These are phyloP conservation scores for Onygena corvina DNA, from an alignment of 2,329 filamentous ascomycete genomes.

Conservation along the genomic window DNA sequence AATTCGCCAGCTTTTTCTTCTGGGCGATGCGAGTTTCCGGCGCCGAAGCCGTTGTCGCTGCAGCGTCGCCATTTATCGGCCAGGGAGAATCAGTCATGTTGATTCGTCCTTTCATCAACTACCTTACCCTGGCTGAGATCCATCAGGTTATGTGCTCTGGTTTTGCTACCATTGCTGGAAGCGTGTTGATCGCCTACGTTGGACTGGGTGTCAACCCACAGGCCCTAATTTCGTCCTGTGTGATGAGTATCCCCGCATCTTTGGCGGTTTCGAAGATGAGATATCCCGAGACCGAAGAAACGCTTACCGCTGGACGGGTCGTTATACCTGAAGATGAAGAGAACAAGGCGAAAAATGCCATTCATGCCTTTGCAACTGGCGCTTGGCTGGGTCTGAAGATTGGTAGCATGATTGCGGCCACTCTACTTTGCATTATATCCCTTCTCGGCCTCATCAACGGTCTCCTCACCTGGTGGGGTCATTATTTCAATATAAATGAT, in stretches of 20 bases:
- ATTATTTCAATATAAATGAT: slow-evolving; percentile 60
- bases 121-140: slow-evolving; percentile 75
- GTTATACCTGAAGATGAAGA: slow-evolving; percentile 71
- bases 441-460: slow-evolving; percentile 63
- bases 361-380: slow-evolving; percentile 76
- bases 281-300: slow-evolving; percentile 78
- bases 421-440: slow-evolving; percentile 72
- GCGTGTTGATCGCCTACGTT: slow-evolving; percentile 77
- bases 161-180: slow-evolving; percentile 84
- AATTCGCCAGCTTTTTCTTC: slow-evolving; percentile 85
- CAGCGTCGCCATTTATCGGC: slow-evolving; percentile 85
- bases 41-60: slow-evolving; percentile 84
- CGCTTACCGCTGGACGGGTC: slow-evolving; percentile 67
- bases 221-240: slow-evolving; percentile 77
- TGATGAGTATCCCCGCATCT: slow-evolving; percentile 91
- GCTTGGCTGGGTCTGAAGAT: slow-evolving; percentile 81
- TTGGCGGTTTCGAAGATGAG: slow-evolving; percentile 81
- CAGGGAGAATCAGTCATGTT: slow-evolving; percentile 91
- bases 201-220: slow-evolving; percentile 70
- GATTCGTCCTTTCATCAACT: slow-evolving; percentile 72
- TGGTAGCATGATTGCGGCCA: slow-evolving; percentile 67
- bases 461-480: slow-evolving; percentile 71
- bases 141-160: slow-evolving; percentile 90
- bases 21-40: slow-evolving; percentile 79
- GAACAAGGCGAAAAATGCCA: slow-evolving; percentile 56